Evolutionary conservation across 2,329 filamentous ascomycete species (phyloP).

Genomic region (Fusarium acutatum): DNA sequence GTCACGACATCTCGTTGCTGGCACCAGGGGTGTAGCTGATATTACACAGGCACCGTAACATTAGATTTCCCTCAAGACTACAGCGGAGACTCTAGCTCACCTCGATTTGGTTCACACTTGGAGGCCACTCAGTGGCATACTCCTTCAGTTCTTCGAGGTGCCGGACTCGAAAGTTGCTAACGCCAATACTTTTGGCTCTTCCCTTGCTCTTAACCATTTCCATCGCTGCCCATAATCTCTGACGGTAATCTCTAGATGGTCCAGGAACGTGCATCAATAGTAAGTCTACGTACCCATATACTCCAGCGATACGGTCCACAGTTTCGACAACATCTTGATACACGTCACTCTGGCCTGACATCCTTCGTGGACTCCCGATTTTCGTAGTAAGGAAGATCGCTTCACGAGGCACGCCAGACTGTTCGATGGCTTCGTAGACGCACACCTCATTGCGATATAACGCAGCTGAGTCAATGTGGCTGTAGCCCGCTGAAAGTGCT

Average conservation of each 20-base stretch:
- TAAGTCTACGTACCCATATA: conserved; percentile 73
- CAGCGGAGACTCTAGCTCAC: conserved; percentile 51
- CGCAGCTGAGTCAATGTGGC: conserved; percentile 71
- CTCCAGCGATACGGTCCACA: conserved; percentile 66
- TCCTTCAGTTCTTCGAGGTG: conserved; percentile 74
- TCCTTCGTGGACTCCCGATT: conserved; percentile 60
- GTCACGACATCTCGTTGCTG: conserved; percentile 57
- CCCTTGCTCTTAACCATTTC: conserved; percentile 69
- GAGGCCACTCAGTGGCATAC: conserved; percentile 73
- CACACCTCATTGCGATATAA: conserved; percentile 73
- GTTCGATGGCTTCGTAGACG: conserved; percentile 70
- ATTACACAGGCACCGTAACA: neutral
- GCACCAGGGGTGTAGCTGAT: conserved; percentile 76
- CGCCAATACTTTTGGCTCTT: conserved; percentile 71
- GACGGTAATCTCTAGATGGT: conserved; percentile 61
- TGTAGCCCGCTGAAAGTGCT: conserved; percentile 67
- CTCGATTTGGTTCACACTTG: conserved; percentile 79
- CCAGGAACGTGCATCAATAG: conserved; percentile 75
- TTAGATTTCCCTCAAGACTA: neutral
- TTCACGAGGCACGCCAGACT: conserved; percentile 62
- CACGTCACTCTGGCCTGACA: conserved; percentile 54
- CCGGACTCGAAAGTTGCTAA: conserved; percentile 75
- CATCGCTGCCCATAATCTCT: conserved; percentile 72
- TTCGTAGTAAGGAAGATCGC: conserved; percentile 78
- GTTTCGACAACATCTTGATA: conserved; percentile 69